phyloP scores from a whole-genome alignment of 2,329 filamentous ascomycete species.

The Trichoderma arundinaceum region DNA sequence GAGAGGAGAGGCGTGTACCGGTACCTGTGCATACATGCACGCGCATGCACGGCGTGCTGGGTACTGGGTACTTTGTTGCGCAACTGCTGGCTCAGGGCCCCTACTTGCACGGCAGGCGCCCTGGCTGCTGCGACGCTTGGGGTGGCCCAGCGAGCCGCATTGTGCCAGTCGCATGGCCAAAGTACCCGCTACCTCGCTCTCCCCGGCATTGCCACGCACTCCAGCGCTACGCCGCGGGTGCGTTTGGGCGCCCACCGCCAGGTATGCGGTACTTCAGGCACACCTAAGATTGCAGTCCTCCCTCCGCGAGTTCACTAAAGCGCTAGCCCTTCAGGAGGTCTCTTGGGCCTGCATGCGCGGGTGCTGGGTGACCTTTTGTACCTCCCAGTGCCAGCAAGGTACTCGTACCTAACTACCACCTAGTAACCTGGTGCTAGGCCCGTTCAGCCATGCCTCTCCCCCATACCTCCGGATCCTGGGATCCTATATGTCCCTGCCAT shows the following conservation, averaged over 20 bases:
- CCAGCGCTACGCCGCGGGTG: not conserved
- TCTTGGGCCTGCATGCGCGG: constrained; percentile 30
- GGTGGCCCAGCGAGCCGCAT: not conserved
- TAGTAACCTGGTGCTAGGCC: not conserved
- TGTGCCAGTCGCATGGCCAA: not conserved
- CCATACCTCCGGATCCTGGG: constrained; percentile 27
- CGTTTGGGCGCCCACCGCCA: constrained; percentile 27
- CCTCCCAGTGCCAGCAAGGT: not conserved
- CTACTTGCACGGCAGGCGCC: constrained; percentile 15
- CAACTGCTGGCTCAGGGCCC: constrained; percentile 14
- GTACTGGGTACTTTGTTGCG: not conserved
- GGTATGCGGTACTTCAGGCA: constrained; percentile 28
- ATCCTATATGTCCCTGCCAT: constrained; percentile 32
- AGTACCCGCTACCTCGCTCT: constrained; percentile 28
- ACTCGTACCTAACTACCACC: not conserved
- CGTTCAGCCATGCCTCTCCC: constrained; percentile 16
- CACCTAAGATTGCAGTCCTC: constrained; percentile 31
- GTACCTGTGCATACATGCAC: constrained; percentile 2
- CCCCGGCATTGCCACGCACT: constrained; percentile 24
- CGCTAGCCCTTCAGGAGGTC: constrained; percentile 31
- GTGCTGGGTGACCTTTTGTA: constrained; percentile 24
- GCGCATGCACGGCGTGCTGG: constrained; percentile 7
- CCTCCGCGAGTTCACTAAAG: constrained; percentile 25
- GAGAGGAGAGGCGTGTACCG: constrained; percentile 16
- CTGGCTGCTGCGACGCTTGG: constrained; percentile 11